Evolutionary conservation across 495 filamentous ascomycete genomes (phyloP).

Genomic region (Podospora pseudopauciseta): DNA sequence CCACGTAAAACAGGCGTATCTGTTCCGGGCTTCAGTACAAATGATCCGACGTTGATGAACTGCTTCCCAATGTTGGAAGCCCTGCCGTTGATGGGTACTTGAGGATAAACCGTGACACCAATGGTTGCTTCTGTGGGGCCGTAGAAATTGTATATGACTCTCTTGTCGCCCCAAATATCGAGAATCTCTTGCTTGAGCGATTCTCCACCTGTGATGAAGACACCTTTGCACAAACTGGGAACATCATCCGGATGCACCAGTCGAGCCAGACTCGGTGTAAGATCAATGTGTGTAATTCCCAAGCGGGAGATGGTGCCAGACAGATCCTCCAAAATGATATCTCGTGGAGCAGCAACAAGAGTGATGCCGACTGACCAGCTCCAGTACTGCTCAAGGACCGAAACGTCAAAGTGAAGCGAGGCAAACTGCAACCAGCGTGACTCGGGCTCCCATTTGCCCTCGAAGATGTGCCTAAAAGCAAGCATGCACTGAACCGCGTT

Average conservation of each 20-base stretch:
- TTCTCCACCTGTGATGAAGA: slow-evolving; percentile 77
- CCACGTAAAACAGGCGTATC: slow-evolving; percentile 70
- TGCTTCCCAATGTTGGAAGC: slow-evolving; percentile 82
- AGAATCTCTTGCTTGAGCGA: slow-evolving; percentile 68
- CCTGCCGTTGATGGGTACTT: slow-evolving; percentile 66
- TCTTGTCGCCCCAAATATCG: slow-evolving; percentile 60
- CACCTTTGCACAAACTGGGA: slow-evolving; percentile 61
- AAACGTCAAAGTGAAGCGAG: slow-evolving; percentile 85
- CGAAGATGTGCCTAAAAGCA: slow-evolving; percentile 67
- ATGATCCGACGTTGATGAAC: slow-evolving; percentile 77
- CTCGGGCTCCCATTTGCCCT: slow-evolving; percentile 59
- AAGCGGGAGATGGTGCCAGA: slow-evolving; percentile 63
- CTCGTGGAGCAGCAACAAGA: slow-evolving; percentile 70
- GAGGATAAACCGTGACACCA: slow-evolving; percentile 74
- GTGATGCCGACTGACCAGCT: slow-evolving; percentile 82
- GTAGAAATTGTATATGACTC: slow-evolving; percentile 70
- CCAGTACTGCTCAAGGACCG: slow-evolving; percentile 85
- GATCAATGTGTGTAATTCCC: slow-evolving; percentile 80
- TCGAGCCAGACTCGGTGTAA: slow-evolving; percentile 66
- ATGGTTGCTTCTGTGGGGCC: slow-evolving; percentile 92
- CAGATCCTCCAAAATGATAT: slow-evolving; percentile 74
- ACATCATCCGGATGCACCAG: slow-evolving; percentile 62
- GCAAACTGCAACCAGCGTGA: slow-evolving; percentile 86
- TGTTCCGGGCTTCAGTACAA: slow-evolving; percentile 67
- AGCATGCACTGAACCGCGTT: slow-evolving; percentile 74